A percentile compares a stretch with the other conserved stretches of the same genome.
These are phyloP conservation scores for Colletotrichum sp. DNA, from an alignment of 2,329 filamentous ascomycete species.

Conservation along the genomic window DNA sequence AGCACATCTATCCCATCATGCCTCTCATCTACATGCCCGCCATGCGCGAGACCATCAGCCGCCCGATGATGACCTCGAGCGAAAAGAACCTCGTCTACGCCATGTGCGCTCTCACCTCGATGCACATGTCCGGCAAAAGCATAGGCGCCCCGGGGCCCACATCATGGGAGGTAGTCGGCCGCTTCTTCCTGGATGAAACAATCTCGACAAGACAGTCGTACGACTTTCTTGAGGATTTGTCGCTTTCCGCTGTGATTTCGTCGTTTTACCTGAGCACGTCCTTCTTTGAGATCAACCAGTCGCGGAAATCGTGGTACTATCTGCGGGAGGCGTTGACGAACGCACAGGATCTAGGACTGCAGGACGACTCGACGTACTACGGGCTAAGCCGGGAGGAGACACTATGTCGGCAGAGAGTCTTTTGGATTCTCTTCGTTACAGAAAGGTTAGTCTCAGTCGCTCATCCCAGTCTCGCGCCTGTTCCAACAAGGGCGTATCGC, in stretches of 20 bases:
- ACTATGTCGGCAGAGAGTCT: conserved; percentile 60
- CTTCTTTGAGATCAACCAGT: conserved; percentile 66
- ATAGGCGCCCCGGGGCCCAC: conserved; percentile 40
- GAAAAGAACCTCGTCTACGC: conserved; percentile 57
- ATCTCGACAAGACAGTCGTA: conserved; percentile 59
- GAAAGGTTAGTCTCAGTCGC: conserved; percentile 50
- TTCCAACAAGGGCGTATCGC: background rate
- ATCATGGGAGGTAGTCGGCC: conserved; percentile 55
- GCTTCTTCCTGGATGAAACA: conserved; percentile 63
- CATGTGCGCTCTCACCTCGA: conserved; percentile 61
- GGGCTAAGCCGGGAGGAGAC: conserved; percentile 53
- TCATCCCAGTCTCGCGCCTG: background rate
- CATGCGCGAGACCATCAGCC: conserved; percentile 54
- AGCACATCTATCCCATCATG: conserved; percentile 68
- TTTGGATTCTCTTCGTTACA: conserved; percentile 68
- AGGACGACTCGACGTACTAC: conserved; percentile 61
- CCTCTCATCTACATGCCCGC: conserved; percentile 64
- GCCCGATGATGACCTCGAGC: conserved; percentile 35
- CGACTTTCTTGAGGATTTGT: conserved; percentile 62
- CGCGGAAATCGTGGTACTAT: conserved; percentile 67
- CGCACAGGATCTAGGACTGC: conserved; percentile 62
- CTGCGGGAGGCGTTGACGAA: conserved; percentile 65
- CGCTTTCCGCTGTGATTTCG: conserved; percentile 62
- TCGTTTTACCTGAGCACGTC: conserved; percentile 67
- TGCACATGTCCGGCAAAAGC: conserved; percentile 52